A percentile compares a stretch with the other conserved stretches of the same genome.
These are phyloP conservation scores for Udeniomyces megalosporus DNA, from an alignment of 768 basidiomycete genomes.

Conservation along the genomic window DNA sequence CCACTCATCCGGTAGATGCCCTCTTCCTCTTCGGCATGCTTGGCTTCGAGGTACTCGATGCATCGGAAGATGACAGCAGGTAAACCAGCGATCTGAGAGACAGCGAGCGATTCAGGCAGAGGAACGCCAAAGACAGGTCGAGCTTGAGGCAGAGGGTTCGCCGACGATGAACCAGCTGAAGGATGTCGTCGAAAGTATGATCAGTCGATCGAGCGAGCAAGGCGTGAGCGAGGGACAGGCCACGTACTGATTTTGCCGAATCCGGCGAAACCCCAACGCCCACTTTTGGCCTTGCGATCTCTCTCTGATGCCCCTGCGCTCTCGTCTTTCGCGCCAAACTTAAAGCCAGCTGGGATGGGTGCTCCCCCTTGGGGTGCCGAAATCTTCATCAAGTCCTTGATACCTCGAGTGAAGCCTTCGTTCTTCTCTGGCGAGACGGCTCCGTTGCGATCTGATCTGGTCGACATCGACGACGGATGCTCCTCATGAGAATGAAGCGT, in stretches of 20 bases:
- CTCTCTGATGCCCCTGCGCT: slow-evolving; percentile 21
- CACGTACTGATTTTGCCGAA: slow-evolving; percentile 47
- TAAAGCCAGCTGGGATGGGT: slow-evolving; percentile 74
- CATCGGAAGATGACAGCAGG: slow-evolving; percentile 90
- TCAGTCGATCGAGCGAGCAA: not conserved
- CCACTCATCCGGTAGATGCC: slow-evolving; percentile 72
- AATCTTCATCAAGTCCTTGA: slow-evolving; percentile 40
- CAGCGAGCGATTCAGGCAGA: slow-evolving; percentile 69
- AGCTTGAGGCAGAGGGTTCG: slow-evolving; percentile 1
- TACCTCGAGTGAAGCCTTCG: not conserved
- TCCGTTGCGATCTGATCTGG: not conserved
- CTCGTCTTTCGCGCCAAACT: slow-evolving; percentile 60
- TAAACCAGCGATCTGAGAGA: slow-evolving; percentile 66
- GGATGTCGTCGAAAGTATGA: not conserved
- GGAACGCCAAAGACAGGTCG: slow-evolving; percentile 79
- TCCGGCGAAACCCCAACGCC: slow-evolving; percentile 62
- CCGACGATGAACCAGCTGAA: not conserved
- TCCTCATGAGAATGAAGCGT: not conserved
- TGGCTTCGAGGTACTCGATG: slow-evolving; percentile 85
- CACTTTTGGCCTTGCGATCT: slow-evolving; percentile 79
- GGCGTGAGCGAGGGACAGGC: slow-evolving; percentile 1
- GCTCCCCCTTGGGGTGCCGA: slow-evolving; percentile 72
- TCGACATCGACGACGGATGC: not conserved
- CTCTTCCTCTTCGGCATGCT: slow-evolving; percentile 89
- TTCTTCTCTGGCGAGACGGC: not conserved